These are phyloP conservation scores for Botryotinia globosa DNA, from an alignment of 2,329 filamentous ascomycete species.

Conservation along the genomic window DNA sequence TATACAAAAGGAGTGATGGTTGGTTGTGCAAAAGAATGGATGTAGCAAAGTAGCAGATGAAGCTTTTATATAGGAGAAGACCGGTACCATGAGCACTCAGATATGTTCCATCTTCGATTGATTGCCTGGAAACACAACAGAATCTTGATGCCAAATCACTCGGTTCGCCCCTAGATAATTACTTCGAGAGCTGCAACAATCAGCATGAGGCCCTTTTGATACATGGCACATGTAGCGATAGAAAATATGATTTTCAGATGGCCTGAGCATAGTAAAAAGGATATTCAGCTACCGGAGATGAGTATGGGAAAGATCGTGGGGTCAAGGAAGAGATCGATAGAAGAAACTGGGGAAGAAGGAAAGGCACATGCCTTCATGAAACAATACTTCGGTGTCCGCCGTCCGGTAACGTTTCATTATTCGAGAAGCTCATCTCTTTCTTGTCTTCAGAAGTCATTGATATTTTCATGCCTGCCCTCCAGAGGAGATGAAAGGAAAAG, in stretches of 20 bases:
- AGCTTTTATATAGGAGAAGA: neutral
- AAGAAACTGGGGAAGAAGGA: neutral
- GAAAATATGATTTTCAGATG: no score
- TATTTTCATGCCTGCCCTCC: neutral
- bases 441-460: neutral
- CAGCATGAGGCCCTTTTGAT: neutral
- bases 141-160: neutral
- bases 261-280: neutral
- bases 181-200: neutral
- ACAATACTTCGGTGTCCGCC: neutral
- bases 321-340: neutral
- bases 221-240: neutral
- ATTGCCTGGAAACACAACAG: neutral
- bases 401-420: neutral
- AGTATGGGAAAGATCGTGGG: neutral
- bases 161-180: neutral
- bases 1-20: no score
- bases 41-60: neutral
- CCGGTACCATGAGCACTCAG: neutral
- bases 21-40: neutral
- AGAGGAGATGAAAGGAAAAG: neutral
- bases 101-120: neutral
- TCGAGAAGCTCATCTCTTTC: neutral
- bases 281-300: neutral
- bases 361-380: constrained; percentile 4